These are phyloP conservation scores for Arbutus unedo DNA, from an alignment of 148 eudicot species.

Conservation along the genomic window DNA sequence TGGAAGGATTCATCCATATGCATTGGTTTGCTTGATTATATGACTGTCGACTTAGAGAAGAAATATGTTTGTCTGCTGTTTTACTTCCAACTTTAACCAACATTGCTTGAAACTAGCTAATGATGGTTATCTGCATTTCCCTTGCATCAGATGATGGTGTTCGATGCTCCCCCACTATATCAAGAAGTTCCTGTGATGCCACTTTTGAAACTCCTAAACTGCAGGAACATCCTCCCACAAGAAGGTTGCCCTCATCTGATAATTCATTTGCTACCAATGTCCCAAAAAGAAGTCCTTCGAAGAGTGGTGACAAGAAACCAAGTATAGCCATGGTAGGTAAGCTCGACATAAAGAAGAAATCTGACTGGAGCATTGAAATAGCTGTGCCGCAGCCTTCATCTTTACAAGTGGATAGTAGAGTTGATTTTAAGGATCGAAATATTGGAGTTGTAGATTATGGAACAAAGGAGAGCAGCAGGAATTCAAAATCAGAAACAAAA, in stretches of 20 bases:
- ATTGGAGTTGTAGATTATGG: background rate
- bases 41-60: background rate
- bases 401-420: conserved; percentile 21
- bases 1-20: background rate
- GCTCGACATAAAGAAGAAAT: conserved; percentile 26
- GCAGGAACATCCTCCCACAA: conserved; percentile 39
- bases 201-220: conserved; percentile 43
- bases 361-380: conserved; percentile 35
- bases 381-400: conserved; percentile 31
- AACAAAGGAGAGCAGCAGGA: conserved; percentile 16
- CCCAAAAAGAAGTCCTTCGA: conserved; percentile 31
- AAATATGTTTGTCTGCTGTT: background rate
- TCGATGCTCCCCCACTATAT: conserved; percentile 37
- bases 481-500: conserved; percentile 26
- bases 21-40: background rate
- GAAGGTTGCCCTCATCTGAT: conserved; percentile 33
- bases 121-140: conserved; percentile 13
- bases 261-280: conserved; percentile 19
- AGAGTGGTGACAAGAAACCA: conserved; percentile 25
- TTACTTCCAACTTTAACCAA: background rate
- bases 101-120: background rate
- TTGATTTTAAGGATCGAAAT: conserved; percentile 12
- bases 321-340: conserved; percentile 24
- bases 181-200: conserved; percentile 27
- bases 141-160: conserved; percentile 38